phyloP scores from a whole-genome alignment of 345 rosid species.

The Hibiscus trionum region DNA sequence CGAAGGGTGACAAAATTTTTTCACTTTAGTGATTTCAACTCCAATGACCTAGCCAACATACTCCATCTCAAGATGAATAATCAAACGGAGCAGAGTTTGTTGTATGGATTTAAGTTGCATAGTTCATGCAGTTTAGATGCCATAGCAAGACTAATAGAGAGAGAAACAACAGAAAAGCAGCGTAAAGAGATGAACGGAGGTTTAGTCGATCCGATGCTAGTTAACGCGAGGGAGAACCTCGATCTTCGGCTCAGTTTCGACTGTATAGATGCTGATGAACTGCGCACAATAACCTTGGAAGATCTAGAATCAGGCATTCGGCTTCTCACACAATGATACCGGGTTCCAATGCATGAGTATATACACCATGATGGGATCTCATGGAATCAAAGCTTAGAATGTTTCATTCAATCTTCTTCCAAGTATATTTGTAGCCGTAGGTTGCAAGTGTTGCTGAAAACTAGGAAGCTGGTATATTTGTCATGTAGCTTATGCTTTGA shows the following conservation, averaged over 20 bases:
- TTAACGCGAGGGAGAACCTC: conserved; percentile 85
- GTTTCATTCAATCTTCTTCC: neutral
- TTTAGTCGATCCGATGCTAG: conserved; percentile 68
- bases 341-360: conserved; percentile 1
- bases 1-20: conserved; percentile 96
- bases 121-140: conserved; percentile 57
- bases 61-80: conserved; percentile 78
- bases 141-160: conserved; percentile 56
- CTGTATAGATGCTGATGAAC: conserved; percentile 63
- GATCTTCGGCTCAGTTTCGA: conserved; percentile 80
- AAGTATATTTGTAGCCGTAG: neutral
- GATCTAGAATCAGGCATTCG: conserved; percentile 68
- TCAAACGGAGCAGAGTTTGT: conserved; percentile 46
- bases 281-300: conserved; percentile 57
- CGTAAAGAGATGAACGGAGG: conserved; percentile 96
- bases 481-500: conserved; percentile 1
- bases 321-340: conserved; percentile 35
- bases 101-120: conserved; percentile 71
- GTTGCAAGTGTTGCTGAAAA: conserved; percentile 1
- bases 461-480: neutral
- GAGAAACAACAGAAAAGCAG: conserved; percentile 69
- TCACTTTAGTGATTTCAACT: conserved; percentile 63
- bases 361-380: neutral
- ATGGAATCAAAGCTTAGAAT: neutral
- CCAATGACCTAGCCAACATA: conserved; percentile 68